Conservation (phyloP, 768 basidiomycete species). For the Cystofilobasidium bisporidii region DNA sequence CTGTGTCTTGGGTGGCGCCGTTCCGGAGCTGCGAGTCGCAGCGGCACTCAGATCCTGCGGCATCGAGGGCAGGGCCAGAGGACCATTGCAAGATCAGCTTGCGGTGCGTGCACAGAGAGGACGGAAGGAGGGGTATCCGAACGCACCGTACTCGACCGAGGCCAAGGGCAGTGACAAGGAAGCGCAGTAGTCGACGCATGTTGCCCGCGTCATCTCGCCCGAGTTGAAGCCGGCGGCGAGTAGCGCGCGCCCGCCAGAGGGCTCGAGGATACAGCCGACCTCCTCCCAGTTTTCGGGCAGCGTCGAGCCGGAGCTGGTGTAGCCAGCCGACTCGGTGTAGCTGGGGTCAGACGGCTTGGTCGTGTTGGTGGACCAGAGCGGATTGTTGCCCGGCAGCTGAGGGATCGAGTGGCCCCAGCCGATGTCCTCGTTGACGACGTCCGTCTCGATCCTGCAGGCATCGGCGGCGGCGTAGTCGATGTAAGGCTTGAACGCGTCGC, state of each 20-base stretch:
- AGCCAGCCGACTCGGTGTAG: constrained; percentile 2
- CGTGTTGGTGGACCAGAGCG: constrained; percentile 16
- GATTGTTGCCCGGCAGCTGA: constrained; percentile 36
- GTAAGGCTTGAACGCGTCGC: constrained; percentile 38
- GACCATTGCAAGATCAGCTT: no score
- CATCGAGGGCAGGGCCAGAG: no score
- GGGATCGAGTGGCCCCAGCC: constrained; percentile 34
- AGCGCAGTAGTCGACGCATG: background rate
- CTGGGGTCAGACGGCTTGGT: constrained; percentile 20
- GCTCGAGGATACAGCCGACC: background rate
- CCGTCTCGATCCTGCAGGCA: constrained; percentile 35
- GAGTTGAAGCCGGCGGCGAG: background rate
- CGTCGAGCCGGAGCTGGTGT: background rate
- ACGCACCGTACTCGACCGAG: background rate
- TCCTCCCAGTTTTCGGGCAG: background rate
- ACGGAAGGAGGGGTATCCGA: no score
- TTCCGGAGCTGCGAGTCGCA: background rate
- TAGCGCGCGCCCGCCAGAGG: background rate
- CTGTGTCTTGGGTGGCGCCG: background rate
- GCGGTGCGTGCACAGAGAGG: no score
- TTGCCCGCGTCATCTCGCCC: background rate
- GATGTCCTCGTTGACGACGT: constrained; percentile 38
- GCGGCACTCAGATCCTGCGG: background rate
- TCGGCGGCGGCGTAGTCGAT: constrained; percentile 32
- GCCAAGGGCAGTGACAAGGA: background rate